A percentile compares a stretch with the other conserved stretches of the same genome.
phyloP scores from a whole-genome alignment of 2,329 filamentous ascomycete genomes.

The Diaporthe sp. region DNA sequence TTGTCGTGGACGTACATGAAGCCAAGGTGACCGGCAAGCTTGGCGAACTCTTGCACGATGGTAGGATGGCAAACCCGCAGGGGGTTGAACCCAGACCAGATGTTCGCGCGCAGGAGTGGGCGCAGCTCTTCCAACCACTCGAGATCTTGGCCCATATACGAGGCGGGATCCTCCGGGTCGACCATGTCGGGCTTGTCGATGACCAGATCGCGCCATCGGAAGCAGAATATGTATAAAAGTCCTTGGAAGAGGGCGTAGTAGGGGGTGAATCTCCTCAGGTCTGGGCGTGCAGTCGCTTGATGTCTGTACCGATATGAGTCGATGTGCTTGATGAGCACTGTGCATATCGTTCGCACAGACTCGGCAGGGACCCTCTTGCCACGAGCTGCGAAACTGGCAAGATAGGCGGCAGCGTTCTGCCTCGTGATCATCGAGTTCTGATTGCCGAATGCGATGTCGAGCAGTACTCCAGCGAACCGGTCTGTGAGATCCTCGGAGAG shows the following conservation, averaged over 20 bases:
- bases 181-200: conserved; percentile 71
- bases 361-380: conserved; percentile 84
- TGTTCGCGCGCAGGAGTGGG: conserved; percentile 80
- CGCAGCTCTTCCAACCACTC: conserved; percentile 83
- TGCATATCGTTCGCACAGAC: conserved; percentile 86
- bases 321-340: conserved; percentile 82
- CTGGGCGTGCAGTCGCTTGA: conserved; percentile 82
- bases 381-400: conserved; percentile 93
- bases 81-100: conserved; percentile 92
- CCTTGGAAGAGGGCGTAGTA: conserved; percentile 94
- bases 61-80: conserved; percentile 93
- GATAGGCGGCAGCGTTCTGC: conserved; percentile 90
- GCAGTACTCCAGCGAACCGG: conserved; percentile 84
- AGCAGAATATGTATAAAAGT: conserved; percentile 95
- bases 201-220: conserved; percentile 94
- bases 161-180: conserved; percentile 73
- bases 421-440: conserved; percentile 81
- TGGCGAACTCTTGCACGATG: conserved; percentile 93
- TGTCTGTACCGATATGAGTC: conserved; percentile 80
- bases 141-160: conserved; percentile 78
- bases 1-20: conserved; percentile 92
- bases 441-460: conserved; percentile 78
- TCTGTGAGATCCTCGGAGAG: conserved; percentile 83
- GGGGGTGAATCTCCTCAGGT: conserved; percentile 84
- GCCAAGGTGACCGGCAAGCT: conserved; percentile 85